Percentiles rank a stretch among this genome's conserved stretches.
Conservation (phyloP, 1,284 basidiomycete species). For the Exobasidium cylindrosporum region DNA sequence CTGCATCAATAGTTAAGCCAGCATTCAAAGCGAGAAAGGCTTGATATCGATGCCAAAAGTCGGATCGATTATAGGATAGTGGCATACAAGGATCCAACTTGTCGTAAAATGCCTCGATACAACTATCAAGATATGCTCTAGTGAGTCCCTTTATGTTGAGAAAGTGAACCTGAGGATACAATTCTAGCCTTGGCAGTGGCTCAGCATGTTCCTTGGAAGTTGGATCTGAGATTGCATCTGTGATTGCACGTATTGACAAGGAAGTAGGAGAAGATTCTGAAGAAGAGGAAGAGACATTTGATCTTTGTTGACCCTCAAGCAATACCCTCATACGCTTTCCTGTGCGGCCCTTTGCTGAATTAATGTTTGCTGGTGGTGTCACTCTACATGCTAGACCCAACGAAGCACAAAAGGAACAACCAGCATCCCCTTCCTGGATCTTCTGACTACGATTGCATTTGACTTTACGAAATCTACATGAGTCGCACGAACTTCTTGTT, state of each 20-base stretch:
- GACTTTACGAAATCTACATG: slow-evolving; percentile 4
- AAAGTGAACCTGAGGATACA: background rate
- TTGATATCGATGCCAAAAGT: background rate
- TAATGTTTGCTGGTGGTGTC: background rate
- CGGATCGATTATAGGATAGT: background rate
- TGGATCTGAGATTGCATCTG: background rate
- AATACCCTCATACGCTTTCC: background rate
- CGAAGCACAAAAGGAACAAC: slow-evolving; percentile 7
- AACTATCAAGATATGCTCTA: background rate
- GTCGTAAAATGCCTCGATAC: background rate
- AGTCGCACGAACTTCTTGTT: slow-evolving; percentile 3
- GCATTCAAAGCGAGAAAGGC: background rate
- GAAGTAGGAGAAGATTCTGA: background rate
- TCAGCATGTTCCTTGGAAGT: background rate
- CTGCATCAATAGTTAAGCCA: background rate
- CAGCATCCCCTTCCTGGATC: background rate
- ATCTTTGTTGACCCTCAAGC: background rate
- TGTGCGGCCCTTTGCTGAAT: background rate
- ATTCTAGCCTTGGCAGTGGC: background rate
- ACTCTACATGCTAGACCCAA: slow-evolving; percentile 6
- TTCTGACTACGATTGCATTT: background rate
- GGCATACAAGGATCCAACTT: background rate
- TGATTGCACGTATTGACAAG: background rate
- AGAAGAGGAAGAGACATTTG: too few relatives aligned
- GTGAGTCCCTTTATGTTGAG: slow-evolving; percentile 1